These are phyloP conservation scores for Atkinsonella texensis DNA, from an alignment of 2,329 filamentous ascomycete species.

Conservation along the genomic window DNA sequence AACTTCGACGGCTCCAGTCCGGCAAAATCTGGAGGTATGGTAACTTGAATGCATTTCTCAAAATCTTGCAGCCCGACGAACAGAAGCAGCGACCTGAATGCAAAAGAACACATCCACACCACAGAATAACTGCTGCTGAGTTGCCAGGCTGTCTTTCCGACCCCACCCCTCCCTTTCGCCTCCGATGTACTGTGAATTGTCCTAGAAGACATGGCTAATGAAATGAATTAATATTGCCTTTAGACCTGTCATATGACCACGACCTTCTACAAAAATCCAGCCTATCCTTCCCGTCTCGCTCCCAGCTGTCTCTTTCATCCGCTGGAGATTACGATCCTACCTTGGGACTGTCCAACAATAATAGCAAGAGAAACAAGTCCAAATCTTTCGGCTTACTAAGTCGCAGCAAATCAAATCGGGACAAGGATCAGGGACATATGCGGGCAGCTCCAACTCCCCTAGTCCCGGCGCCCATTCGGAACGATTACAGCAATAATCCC, in stretches of 20 bases:
- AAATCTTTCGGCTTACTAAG: slow-evolving; percentile 43
- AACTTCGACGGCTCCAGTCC: slow-evolving; percentile 20
- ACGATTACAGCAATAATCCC: slow-evolving; percentile 17
- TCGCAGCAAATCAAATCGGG: slow-evolving; percentile 39
- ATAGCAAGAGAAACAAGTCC: slow-evolving; percentile 36
- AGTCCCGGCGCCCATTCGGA: slow-evolving; percentile 14
- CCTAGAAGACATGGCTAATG: background rate
- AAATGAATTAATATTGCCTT: background rate
- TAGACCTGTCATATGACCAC: slow-evolving; percentile 17
- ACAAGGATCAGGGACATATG: slow-evolving; percentile 33
- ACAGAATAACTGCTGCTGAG: background rate
- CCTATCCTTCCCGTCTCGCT: slow-evolving; percentile 32
- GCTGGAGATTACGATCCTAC: slow-evolving; percentile 33
- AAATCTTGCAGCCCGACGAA: background rate
- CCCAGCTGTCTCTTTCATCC: slow-evolving; percentile 40
- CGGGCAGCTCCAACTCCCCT: slow-evolving; percentile 20
- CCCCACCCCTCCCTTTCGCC: background rate
- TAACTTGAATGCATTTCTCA: background rate
- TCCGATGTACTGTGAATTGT: background rate
- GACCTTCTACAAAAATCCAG: slow-evolving; percentile 26
- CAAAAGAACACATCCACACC: background rate
- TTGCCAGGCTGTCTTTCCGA: background rate
- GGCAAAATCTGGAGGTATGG: slow-evolving; percentile 23
- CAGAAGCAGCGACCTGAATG: background rate
- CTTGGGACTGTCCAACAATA: slow-evolving; percentile 18